Conservation (phyloP, 371 early-diverging fungal genomes). For the Encephalitozoon romaleae region DNA sequence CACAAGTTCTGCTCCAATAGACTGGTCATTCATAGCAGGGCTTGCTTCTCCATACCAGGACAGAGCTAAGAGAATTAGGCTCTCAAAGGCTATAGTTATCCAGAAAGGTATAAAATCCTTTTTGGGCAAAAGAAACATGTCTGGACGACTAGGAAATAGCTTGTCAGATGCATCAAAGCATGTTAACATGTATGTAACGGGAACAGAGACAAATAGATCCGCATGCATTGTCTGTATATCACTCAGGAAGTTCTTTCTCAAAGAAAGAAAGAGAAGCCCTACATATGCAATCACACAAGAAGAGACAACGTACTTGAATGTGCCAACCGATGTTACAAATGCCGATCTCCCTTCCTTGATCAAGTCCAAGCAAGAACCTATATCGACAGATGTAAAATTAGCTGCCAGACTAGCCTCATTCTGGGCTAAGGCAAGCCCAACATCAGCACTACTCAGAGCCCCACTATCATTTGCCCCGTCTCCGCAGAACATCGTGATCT, state of each 20-base stretch:
- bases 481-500: slow-evolving; percentile 64
- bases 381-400: slow-evolving; percentile 80
- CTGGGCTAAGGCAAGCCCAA: slow-evolving; percentile 86
- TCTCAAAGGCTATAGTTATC: background rate
- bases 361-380: slow-evolving; percentile 77
- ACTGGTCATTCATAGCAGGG: background rate
- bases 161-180: slow-evolving; percentile 25
- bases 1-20: slow-evolving; percentile 10
- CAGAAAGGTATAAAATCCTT: slow-evolving; percentile 11
- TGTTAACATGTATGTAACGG: slow-evolving; percentile 40
- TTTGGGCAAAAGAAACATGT: slow-evolving; percentile 11
- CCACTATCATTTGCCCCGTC: slow-evolving; percentile 99
- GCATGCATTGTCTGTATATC: slow-evolving; percentile 57
- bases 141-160: slow-evolving; percentile 28
- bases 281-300: slow-evolving; percentile 80
- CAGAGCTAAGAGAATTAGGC: background rate
- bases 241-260: slow-evolving; percentile 57
- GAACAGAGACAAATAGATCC: slow-evolving; percentile 53
- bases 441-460: slow-evolving; percentile 88
- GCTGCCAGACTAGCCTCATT: slow-evolving; percentile 93
- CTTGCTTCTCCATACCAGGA: background rate
- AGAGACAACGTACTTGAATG: slow-evolving; percentile 89
- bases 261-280: slow-evolving; percentile 72
- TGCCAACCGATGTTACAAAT: slow-evolving; percentile 83
- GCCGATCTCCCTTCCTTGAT: slow-evolving; percentile 92